Conservation (phyloP, 495 filamentous ascomycete species). For the Filosporella fistucella region DNA sequence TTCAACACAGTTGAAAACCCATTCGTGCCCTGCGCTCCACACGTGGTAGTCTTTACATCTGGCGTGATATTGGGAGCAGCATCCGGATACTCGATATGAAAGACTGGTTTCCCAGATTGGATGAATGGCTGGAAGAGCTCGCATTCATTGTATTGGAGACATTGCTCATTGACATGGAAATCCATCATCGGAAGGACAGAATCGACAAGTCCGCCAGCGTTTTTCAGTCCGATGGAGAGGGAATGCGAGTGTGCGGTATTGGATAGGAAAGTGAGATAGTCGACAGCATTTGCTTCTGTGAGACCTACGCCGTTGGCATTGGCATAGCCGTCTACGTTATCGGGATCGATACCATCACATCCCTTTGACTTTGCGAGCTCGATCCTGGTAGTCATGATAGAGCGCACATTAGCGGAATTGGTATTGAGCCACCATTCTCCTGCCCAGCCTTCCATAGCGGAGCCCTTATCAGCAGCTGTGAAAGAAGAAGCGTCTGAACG, state of each 20-base stretch:
- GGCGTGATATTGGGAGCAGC: constrained; percentile 31
- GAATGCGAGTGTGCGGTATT: constrained; percentile 34
- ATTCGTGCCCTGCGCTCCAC: constrained; percentile 3
- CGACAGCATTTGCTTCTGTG: constrained; percentile 45
- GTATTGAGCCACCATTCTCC: constrained; percentile 63
- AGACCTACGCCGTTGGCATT: constrained; percentile 52
- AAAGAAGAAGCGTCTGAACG: constrained; percentile 47
- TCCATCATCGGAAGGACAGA: constrained; percentile 52
- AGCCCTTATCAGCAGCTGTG: constrained; percentile 44
- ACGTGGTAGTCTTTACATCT: neutral
- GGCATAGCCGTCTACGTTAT: constrained; percentile 66
- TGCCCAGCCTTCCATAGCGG: constrained; percentile 53
- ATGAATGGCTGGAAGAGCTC: constrained; percentile 51
- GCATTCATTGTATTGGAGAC: constrained; percentile 56
- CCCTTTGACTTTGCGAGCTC: constrained; percentile 52
- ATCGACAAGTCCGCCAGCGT: constrained; percentile 53
- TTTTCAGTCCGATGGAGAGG: constrained; percentile 59
- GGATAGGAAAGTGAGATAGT: constrained; percentile 57
- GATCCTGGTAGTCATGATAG: constrained; percentile 55
- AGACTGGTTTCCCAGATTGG: constrained; percentile 58
- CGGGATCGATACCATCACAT: constrained; percentile 67
- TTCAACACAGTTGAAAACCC: constrained; percentile 63
- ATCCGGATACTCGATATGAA: constrained; percentile 67
- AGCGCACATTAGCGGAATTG: constrained; percentile 48
- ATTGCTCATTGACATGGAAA: constrained; percentile 71